Evolutionary conservation across 2,329 filamentous ascomycete species (phyloP).

Genomic region (Cadophora sp.): DNA sequence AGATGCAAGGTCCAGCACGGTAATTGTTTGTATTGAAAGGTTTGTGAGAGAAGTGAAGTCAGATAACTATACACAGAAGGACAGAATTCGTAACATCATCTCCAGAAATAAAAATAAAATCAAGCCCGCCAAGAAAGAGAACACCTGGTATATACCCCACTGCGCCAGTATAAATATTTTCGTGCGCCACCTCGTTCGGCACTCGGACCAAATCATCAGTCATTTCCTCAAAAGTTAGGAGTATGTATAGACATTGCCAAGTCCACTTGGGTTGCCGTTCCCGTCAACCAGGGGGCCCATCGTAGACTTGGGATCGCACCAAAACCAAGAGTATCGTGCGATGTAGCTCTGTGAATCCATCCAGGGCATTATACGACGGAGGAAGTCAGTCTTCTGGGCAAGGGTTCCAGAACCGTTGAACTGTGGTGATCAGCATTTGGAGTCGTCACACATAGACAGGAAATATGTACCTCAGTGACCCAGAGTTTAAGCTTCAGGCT

Average conservation of each 20-base stretch:
- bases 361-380: slow-evolving; percentile 50
- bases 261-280: slow-evolving; percentile 7
- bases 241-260: slow-evolving; percentile 24
- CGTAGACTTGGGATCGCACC: slow-evolving; percentile 17
- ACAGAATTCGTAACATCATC: not conserved
- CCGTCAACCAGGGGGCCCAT: slow-evolving; percentile 21
- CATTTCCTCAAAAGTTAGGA: not conserved
- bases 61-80: not conserved
- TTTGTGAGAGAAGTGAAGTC: not conserved
- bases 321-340: slow-evolving; percentile 48
- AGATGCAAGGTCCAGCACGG: too few species aligned
- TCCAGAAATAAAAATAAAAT: not conserved
- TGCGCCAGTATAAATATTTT: not conserved
- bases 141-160: not conserved
- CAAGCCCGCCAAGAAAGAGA: not conserved
- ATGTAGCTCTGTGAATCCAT: slow-evolving; percentile 49
- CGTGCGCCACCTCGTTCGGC: not conserved
- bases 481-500: slow-evolving; percentile 22
- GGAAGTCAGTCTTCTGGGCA: slow-evolving; percentile 47
- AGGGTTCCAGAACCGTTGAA: slow-evolving; percentile 46
- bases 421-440: slow-evolving; percentile 43
- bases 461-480: slow-evolving; percentile 38
- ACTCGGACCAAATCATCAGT: not conserved
- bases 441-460: not conserved
- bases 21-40: too few species aligned